Evolutionary conservation across 176 grass and related monocot genomes (phyloP).

Genomic region (Alopecurus myosuroides): DNA sequence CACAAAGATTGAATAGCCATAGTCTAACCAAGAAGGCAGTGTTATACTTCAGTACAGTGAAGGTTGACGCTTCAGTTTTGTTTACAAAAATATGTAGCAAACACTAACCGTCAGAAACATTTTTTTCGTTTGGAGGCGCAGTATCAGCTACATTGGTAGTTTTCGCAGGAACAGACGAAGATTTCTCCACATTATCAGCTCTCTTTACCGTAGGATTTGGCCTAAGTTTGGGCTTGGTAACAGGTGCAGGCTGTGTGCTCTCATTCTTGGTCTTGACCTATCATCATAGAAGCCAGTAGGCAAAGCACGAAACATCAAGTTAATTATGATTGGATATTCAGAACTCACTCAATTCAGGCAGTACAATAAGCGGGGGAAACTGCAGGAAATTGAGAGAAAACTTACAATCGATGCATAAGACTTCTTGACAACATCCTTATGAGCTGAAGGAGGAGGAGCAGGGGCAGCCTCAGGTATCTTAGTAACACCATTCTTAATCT

Average conservation of each 20-base stretch:
- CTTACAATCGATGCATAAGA: slow-evolving; percentile 88
- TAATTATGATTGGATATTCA: not conserved
- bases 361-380: not conserved
- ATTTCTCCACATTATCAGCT: slow-evolving; percentile 47
- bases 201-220: slow-evolving; percentile 18
- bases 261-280: slow-evolving; percentile 53
- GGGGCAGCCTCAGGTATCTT: slow-evolving; percentile 21
- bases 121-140: slow-evolving; percentile 24
- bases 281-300: not conserved
- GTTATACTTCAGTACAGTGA: not conserved
- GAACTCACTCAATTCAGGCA: not conserved
- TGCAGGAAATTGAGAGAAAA: slow-evolving; percentile 10
- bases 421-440: slow-evolving; percentile 60
- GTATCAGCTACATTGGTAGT: slow-evolving; percentile 12
- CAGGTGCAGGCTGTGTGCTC: slow-evolving; percentile 9
- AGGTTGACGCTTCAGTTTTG: not conserved
- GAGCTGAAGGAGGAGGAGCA: slow-evolving; percentile 2
- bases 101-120: slow-evolving; percentile 43
- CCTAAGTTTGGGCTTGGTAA: slow-evolving; percentile 37
- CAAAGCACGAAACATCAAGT: not conserved
- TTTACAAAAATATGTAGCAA: not conserved
- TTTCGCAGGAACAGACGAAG: slow-evolving; percentile 23
- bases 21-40: slow-evolving; percentile 24
- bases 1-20: slow-evolving; percentile 72
- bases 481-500: not conserved